Percentiles rank a stretch among this genome's conserved stretches.
Conservation (phyloP, 805 yeast genomes). For the Debaryomyces maramus region DNA sequence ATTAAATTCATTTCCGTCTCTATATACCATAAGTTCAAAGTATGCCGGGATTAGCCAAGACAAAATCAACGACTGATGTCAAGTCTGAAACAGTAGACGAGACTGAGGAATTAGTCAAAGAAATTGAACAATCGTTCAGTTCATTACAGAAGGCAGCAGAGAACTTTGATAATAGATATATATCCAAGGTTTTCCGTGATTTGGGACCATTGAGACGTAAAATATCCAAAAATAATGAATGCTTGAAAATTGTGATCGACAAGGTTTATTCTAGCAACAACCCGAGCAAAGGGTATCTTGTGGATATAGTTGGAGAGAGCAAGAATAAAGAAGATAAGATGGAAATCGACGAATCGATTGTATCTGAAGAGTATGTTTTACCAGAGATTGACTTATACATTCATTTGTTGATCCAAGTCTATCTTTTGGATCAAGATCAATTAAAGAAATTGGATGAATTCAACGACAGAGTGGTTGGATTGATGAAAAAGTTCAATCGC, state of each 20-base stretch:
- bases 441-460: constrained; percentile 51
- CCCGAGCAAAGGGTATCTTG: constrained; percentile 42
- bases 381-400: constrained; percentile 83
- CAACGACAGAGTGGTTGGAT: constrained; percentile 50
- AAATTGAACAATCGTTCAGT: constrained; percentile 44
- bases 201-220: constrained; percentile 71
- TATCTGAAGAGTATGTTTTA: constrained; percentile 28
- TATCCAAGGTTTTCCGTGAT: constrained; percentile 82
- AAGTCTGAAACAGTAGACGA: constrained; percentile 10
- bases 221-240: constrained; percentile 44
- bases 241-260: constrained; percentile 56
- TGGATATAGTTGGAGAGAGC: constrained; percentile 30
- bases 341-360: constrained; percentile 20
- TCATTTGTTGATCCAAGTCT: constrained; percentile 76
- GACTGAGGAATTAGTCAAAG: constrained; percentile 25
- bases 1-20: not conserved
- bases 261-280: constrained; percentile 54
- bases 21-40: not conserved
- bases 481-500: constrained; percentile 67
- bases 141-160: constrained; percentile 62
- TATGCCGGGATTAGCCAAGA: constrained; percentile 7
- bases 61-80: not conserved
- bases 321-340: constrained; percentile 21
- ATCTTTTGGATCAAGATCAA: constrained; percentile 62
- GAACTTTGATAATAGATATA: constrained; percentile 81